Base-by-base conservation (phyloP, 352 stramenopile species). In the Globisporangium cederbergense region DNA sequence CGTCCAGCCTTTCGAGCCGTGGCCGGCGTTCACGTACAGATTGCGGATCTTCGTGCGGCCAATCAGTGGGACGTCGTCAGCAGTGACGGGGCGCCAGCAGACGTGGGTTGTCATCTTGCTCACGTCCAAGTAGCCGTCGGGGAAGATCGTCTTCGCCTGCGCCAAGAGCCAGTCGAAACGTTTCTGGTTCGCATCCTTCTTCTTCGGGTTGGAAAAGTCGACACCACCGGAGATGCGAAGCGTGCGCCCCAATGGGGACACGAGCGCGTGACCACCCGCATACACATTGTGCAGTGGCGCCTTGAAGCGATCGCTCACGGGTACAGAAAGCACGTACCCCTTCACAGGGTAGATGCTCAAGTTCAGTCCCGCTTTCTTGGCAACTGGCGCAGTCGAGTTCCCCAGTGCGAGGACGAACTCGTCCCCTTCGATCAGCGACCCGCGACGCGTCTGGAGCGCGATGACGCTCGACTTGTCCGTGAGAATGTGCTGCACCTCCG, bases 1-100 rank as follows among this genome's bases (percentile, higher is more conserved):
- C 64, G 82, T 93, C 85, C 85, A 95, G 32, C 85, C 87, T 60
- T 93, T 95, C 55, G 87, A 93, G 5, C 87, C 87, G 61, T 95
- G 85, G 10, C 87, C 87, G 50, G 83, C 79, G 73, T 95, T 95
- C 52, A 95, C 83, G 66, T 87, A 94, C 62, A 95, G 67, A 62
- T 95, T 95, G 53, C 78, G 74, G 46, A 94, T 79, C 55, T 81
- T 85, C 11, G 87, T 95, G 61, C 84, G 81, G 3, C 87, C 87
- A 20, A 95, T 88, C 28, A 94, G 69, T 45, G 87, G 85, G 40
- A 95, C 85, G 56, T 93, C 87, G 62, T 95, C 87, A 47, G 87
- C 82, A 42, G 83, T 95, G 49, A 92, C 87, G 2, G 85, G 87
- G 7, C 83, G 85, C 79, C 85, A 90, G 68, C 87, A 93, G 60